These are phyloP conservation scores for Plasmodium inui DNA, from an alignment of 169 alveolate species.

Conservation along the genomic window DNA sequence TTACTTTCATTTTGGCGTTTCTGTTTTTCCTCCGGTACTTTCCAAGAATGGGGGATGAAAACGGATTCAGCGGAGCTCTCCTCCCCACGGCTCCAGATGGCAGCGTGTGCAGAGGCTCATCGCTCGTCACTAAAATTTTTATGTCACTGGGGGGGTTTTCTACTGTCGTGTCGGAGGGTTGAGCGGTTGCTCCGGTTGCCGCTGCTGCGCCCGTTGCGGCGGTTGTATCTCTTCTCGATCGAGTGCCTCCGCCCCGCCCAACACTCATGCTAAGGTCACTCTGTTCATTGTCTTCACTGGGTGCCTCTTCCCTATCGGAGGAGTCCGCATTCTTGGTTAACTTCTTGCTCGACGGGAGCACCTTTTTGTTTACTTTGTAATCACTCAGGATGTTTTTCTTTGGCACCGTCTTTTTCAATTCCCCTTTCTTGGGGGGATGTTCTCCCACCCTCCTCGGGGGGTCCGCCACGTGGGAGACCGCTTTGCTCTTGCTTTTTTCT, in stretches of 20 bases:
- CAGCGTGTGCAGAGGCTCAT: constrained; percentile 35
- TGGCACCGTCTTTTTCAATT: background rate
- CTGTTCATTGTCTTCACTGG: background rate
- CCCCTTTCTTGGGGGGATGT: background rate
- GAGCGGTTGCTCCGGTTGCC: background rate
- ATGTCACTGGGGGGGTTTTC: background rate
- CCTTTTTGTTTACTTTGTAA: background rate
- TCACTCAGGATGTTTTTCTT: background rate
- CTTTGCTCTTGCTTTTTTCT: background rate
- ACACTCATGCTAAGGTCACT: background rate
- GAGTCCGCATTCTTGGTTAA: background rate
- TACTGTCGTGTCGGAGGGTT: too few species aligned
- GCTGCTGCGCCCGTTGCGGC: background rate
- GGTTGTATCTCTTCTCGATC: background rate
- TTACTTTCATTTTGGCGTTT: constrained; percentile 32
- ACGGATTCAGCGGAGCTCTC: constrained; percentile 78
- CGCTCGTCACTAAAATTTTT: constrained; percentile 41
- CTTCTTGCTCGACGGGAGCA: background rate
- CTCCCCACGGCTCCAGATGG: constrained; percentile 77
- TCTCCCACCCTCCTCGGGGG: background rate
- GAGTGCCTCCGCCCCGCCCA: background rate
- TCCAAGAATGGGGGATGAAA: constrained; percentile 39
- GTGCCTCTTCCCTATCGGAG: background rate
- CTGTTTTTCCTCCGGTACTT: constrained; percentile 54
- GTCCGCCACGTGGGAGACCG: background rate